phyloP scores from a whole-genome alignment of 1,284 basidiomycete genomes.

The Laetiporus sulphureus region DNA sequence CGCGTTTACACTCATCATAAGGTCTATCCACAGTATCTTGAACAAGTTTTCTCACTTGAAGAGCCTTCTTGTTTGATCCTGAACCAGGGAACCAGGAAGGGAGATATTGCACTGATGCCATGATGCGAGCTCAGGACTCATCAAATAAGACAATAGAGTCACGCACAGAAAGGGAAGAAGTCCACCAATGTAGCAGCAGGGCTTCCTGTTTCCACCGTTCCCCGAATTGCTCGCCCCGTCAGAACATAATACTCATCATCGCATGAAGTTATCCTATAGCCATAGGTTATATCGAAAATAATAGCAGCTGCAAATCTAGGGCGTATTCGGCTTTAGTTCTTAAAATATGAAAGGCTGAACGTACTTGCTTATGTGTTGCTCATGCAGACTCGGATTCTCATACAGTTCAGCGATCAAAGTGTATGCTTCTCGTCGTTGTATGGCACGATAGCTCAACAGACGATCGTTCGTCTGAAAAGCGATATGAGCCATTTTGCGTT shows the following conservation, averaged over 20 bases:
- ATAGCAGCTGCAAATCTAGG: conserved; percentile 9
- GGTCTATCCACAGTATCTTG: conserved; percentile 32
- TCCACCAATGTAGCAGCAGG: conserved; percentile 14
- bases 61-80: conserved; percentile 40
- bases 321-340: not conserved
- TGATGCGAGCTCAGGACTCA: not conserved
- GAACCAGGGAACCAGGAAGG: conserved; percentile 47
- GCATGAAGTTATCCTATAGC: conserved; percentile 7
- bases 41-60: conserved; percentile 24
- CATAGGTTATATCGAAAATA: conserved; percentile 12
- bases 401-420: conserved; percentile 19
- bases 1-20: conserved; percentile 13
- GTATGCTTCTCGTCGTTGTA: conserved; percentile 21
- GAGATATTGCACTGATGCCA: conserved; percentile 33
- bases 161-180: conserved; percentile 12
- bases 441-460: conserved; percentile 16
- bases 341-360: not conserved
- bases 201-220: conserved; percentile 9
- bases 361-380: conserved; percentile 20
- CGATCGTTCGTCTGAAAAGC: conserved; percentile 18
- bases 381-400: conserved; percentile 16
- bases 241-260: conserved; percentile 10
- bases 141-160: not conserved
- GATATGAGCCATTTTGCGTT: conserved; percentile 24
- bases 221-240: conserved; percentile 10